phyloP scores from a whole-genome alignment of 2,329 filamentous ascomycete genomes.

The Aspergillus pseudoglaucus region DNA sequence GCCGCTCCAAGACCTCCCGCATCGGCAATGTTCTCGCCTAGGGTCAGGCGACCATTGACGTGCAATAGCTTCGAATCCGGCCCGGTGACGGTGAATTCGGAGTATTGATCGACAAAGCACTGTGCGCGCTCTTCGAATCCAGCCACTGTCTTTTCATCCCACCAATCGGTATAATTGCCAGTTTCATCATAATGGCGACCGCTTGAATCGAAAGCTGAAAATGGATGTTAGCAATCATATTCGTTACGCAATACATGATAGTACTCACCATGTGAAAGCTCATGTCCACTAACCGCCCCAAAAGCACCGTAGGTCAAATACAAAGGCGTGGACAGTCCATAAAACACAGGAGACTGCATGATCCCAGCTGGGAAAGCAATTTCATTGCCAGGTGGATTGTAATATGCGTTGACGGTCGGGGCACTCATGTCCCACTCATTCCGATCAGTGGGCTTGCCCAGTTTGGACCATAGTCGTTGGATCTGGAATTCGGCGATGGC shows the following conservation, averaged over 20 bases:
- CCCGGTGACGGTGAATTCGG: conserved; percentile 52
- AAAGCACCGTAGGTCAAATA: conserved; percentile 66
- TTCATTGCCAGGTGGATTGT: conserved; percentile 58
- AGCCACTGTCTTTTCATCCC: conserved; percentile 54
- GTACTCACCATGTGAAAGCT: conserved; percentile 53
- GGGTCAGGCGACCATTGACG: conserved; percentile 57
- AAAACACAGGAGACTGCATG: conserved; percentile 63
- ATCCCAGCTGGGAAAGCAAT: conserved; percentile 65
- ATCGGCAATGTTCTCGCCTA: conserved; percentile 67
- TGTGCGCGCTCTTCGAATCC: conserved; percentile 54
- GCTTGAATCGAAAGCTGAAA: conserved; percentile 56
- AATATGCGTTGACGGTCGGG: conserved; percentile 60
- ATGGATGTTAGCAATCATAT: neutral
- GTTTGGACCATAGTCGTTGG: conserved; percentile 48
- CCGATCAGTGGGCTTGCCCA: conserved; percentile 56
- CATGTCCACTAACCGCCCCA: conserved; percentile 61
- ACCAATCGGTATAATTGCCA: conserved; percentile 62
- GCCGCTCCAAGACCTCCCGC: conserved; percentile 59
- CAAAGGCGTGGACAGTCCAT: conserved; percentile 51
- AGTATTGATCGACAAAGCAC: conserved; percentile 65
- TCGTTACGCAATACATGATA: neutral
- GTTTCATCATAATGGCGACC: conserved; percentile 60
- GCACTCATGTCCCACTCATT: conserved; percentile 57
- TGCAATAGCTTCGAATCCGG: conserved; percentile 52
- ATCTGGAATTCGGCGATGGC: conserved; percentile 46